Evolutionary conservation across 306 rosid species (phyloP), one percentile per base, ranked within the genome.

Genomic region (Leucaena leucocephala): DNA sequence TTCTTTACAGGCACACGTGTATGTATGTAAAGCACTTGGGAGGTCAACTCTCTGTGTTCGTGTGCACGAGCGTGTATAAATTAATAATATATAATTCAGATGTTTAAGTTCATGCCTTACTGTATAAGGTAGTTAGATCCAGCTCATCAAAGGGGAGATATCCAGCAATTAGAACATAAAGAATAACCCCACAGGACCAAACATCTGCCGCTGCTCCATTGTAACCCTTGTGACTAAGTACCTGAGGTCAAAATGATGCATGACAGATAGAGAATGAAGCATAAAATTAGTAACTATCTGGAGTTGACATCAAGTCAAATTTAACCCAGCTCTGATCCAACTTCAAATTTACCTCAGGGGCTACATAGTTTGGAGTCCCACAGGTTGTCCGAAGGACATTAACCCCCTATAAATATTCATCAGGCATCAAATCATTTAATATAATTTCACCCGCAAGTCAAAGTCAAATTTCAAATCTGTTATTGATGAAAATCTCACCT

Each of bases 171-270:
- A 93, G 89, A 80, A 93, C 98, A 75, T 87, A 91, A 48, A 93
- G 97, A 79, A 93, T 93, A 80, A 93, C 93, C 63, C 98, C 98
- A 76, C 98, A 91, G 48, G 98, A 93, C 98, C 98, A 93, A 82
- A 93, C 92, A 83, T 93, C 98, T 8, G 98, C 97, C 75, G 86
- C 89, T 1, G 98, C 88, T 79, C 98, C 98, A 70, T 90, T 84
- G 84, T 93, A 93, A 76, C 98, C 97, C 84, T 91, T 93, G 91
- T 91, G 98, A 87, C 90, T 89, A 66, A 93, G 97, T 72, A 93
- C 97, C 98, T 93, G 78, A 38, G 68, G 72, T 80, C 72, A 74
- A 40, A 66, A 77, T 82, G 44, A 62, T 81, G 83, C 38, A 48
- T 82, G 64, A 50, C 82, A 63, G 17, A 80, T 43, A 75, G 46